Evolutionary conservation across 1,284 basidiomycete species (phyloP).

Genomic region (Vanrija sp.): DNA sequence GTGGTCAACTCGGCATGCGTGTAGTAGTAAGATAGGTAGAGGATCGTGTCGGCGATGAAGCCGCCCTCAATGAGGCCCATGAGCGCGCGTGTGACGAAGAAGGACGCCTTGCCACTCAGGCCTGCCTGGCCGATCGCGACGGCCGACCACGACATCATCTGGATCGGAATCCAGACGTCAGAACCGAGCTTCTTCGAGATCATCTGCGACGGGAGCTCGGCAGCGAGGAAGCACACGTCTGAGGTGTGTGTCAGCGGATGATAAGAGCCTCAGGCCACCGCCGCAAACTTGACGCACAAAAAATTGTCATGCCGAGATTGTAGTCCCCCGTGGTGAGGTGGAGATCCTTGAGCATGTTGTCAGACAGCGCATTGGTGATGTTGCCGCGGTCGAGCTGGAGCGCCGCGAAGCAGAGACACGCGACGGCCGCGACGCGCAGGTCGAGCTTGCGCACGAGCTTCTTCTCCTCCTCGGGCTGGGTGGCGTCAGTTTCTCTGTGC

Average conservation of each 20-base stretch:
- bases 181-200: constrained; percentile 46
- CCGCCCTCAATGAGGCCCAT: constrained; percentile 40
- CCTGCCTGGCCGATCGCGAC: constrained; percentile 31
- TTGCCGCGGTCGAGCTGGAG: constrained; percentile 39
- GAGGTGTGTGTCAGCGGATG: no score
- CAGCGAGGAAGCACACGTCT: constrained; percentile 29
- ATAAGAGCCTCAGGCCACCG: no score
- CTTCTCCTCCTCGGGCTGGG: constrained; percentile 30
- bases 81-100: constrained; percentile 32
- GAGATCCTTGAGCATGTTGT: constrained; percentile 46
- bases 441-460: constrained; percentile 29
- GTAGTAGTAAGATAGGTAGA: constrained; percentile 49
- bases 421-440: constrained; percentile 18
- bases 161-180: constrained; percentile 43
- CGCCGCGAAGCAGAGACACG: constrained; percentile 35
- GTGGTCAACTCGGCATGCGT: constrained; percentile 41
- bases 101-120: constrained; percentile 27
- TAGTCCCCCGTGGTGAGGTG: constrained; percentile 41
- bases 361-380: constrained; percentile 38
- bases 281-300: constrained; percentile 1
- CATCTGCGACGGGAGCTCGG: constrained; percentile 43
- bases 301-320: constrained; percentile 41
- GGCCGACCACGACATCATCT: constrained; percentile 42
- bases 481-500: no score
- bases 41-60: constrained; percentile 46